Evolutionary conservation across 2,329 filamentous ascomycete genomes (phyloP).

Genomic region (Exophiala lecanii-corni): DNA sequence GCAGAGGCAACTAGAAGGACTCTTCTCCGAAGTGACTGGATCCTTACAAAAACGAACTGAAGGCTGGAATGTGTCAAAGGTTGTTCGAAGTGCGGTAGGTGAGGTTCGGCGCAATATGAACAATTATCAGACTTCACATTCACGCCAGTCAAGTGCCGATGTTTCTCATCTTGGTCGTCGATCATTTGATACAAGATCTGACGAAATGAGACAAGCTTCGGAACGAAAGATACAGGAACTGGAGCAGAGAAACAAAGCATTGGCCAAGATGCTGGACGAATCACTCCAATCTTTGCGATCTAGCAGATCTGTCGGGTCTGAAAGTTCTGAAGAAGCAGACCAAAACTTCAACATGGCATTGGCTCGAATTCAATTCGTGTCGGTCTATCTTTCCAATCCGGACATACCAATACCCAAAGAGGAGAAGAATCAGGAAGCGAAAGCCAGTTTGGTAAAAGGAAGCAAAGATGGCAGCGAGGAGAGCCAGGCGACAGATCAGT

Average conservation of each 20-base stretch:
- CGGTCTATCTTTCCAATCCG: conserved; percentile 39
- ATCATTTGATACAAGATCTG: neutral
- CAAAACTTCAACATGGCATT: conserved; percentile 36
- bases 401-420: conserved; percentile 30
- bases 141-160: conserved; percentile 18
- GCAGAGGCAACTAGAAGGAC: conserved; percentile 40
- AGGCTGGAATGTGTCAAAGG: conserved; percentile 46
- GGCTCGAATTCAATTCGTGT: conserved; percentile 40
- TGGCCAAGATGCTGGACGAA: conserved; percentile 40
- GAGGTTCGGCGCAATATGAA: conserved; percentile 46
- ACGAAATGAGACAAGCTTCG: conserved; percentile 2
- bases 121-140: conserved; percentile 35
- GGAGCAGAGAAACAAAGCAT: conserved; percentile 37
- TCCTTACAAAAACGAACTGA: conserved; percentile 46
- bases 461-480: conserved; percentile 1
- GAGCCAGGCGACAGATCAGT: conserved; percentile 12
- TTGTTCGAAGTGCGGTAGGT: conserved; percentile 44
- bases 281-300: conserved; percentile 39
- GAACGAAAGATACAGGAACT: conserved; percentile 31
- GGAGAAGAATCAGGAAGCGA: neutral
- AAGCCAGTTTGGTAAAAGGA: neutral
- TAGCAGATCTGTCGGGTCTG: conserved; percentile 30
- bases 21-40: conserved; percentile 47
- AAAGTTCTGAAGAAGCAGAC: conserved; percentile 16
- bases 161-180: neutral